phyloP scores from a whole-genome alignment of 257 asterid species.

The Nemophila menziesii region DNA sequence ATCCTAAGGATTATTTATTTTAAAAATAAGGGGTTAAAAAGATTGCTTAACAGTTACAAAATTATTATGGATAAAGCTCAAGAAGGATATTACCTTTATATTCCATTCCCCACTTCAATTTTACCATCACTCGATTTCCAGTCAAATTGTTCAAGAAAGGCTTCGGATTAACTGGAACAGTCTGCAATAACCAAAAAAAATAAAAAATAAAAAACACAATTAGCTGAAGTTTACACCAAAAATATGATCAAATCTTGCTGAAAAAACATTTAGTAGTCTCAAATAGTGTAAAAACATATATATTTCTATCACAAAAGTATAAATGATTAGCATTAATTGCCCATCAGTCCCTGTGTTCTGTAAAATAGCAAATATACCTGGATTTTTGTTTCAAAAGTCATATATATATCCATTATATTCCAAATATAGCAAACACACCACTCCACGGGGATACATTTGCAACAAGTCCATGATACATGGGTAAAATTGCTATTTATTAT shows the following conservation, averaged over 20 bases:
- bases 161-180: slow-evolving; percentile 96
- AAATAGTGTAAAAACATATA: neutral
- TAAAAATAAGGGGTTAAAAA: too few relatives aligned
- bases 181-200: slow-evolving; percentile 29
- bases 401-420: too few relatives aligned
- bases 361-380: too few relatives aligned
- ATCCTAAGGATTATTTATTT: too few relatives aligned
- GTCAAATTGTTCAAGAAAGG: slow-evolving; percentile 95
- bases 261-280: neutral
- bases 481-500: too few relatives aligned
- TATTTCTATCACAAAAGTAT: neutral
- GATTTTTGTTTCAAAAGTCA: too few relatives aligned
- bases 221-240: neutral
- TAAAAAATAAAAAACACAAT: neutral
- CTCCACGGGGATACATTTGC: too few relatives aligned
- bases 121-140: slow-evolving; percentile 91
- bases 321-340: too few relatives aligned
- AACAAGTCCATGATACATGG: too few relatives aligned
- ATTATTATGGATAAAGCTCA: neutral
- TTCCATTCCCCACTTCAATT: slow-evolving; percentile 99
- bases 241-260: neutral
- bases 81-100: slow-evolving; percentile 54
- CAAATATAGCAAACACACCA: too few relatives aligned
- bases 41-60: too few relatives aligned
- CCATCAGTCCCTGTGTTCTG: too few relatives aligned